Evolutionary conservation across 2,329 filamentous ascomycete genomes (phyloP), one percentile per base, ranked within the genome.

Genomic region (Monosporascus sp.): DNA sequence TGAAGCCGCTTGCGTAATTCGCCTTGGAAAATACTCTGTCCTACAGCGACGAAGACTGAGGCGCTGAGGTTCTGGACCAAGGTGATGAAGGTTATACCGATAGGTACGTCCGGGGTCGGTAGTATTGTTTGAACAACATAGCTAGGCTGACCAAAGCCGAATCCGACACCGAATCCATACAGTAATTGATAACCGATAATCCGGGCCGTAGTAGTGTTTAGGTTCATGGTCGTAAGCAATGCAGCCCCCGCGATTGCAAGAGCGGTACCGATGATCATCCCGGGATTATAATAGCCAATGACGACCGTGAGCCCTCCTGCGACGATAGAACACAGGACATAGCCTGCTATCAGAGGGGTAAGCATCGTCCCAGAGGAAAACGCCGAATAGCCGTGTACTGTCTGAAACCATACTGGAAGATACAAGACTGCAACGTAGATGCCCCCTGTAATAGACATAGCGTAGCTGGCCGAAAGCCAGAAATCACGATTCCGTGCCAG

Each of bases 41-140:
- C 60, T 2, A 58, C 53, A 1, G 58, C 58, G 0, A 58, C 50
- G 18, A 62, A 62, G 8, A 62, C 37, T 2, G 60, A 60, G n/a
- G 58, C 55, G 45, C 56, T 57, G 38, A 60, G 56, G 27, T 57
- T 60, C 41, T 62, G 60, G 15, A 54, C 43, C 11, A 59, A 45
- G 2, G 52, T 54, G 20, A 59, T 53, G n/a, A 62, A 44, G 7
- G 58, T 56, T 0, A 58, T 51, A 3, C 56, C 58, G 9, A 60
- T 50, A 11, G 58, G 55, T 6, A 62, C 48, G n/a, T 62, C 60
- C n/a, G 17, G 18, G 14, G 47, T 5, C 5, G 51, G 49, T 5
- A 62, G 50, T 8, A 60, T 22, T 3, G 53, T 59, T 46, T 62
- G 60, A 9, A 60, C 59, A 8, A 60, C 54, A 20, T 59, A 58